Base-by-base conservation (phyloP, 1,139 yeast species). In the Debaryomycetaceae sp. region DNA sequence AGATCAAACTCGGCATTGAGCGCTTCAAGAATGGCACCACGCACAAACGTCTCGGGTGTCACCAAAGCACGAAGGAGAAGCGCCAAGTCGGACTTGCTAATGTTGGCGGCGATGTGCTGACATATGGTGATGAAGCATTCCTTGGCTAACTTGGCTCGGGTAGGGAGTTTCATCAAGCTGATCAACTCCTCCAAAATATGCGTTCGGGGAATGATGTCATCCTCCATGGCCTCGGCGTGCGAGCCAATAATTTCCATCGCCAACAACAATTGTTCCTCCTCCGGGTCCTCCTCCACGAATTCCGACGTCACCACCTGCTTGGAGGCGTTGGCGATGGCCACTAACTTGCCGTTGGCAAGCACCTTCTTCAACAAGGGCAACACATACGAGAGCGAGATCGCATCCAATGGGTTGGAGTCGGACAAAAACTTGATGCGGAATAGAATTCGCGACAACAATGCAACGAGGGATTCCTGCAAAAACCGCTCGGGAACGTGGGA, bases 1-100 rank as follows among this genome's bases (percentile, higher is more conserved):
- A 91, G 58, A 40, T 88, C 96, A 44, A 88, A 82, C 48, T 91
- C 96, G 32, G 85, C 75, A 51, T 91, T 97, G 28, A 93, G 55
- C 7, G 81, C 81, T 53, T 91, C 96, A 41, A 93, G 65, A 25
- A 89, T 72, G 1, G 95, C 73, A 8, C 78, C 68, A 42, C 95
- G 78, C 7, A 88, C 93, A 57, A 83, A 83, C 5, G 65, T 58
- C 37, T 79, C 82, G 0, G 85, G 71, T 0, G 83, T 66, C 21
- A 83, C 55, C 11, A 83, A 52, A 28, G 74, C 75, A n/a, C 65
- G 58, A 27, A 86, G 59, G 30, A 89, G 58, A 10, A 82, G 58
- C 15, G 61, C 47, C 41, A 88, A 59, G 52, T 91, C 97, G 1
- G 46, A 51, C 1, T 58, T 53, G 0, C 73, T 58, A 32, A 80